Evolutionary conservation across 2,329 filamentous ascomycete genomes (phyloP).

Genomic region (Epichloe sylvatica): DNA sequence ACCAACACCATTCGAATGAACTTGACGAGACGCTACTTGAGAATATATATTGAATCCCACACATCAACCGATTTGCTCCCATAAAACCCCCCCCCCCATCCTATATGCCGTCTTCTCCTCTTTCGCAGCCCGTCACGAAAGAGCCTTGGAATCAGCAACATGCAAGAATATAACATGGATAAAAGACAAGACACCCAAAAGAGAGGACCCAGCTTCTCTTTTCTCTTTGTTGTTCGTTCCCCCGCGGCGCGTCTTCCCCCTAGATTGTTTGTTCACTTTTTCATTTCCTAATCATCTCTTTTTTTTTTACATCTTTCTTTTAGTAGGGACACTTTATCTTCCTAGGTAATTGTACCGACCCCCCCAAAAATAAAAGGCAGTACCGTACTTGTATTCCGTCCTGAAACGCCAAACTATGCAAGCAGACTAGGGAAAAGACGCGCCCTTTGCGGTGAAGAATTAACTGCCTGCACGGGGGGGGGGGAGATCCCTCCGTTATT

Average conservation of each 20-base stretch:
- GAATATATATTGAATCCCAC: background rate
- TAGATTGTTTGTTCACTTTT: background rate
- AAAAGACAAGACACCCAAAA: background rate
- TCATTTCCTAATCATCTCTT: background rate
- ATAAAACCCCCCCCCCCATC: background rate
- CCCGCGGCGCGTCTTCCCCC: background rate
- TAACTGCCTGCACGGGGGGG: background rate
- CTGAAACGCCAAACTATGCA: conserved; percentile 30
- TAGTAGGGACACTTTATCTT: background rate
- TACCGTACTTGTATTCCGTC: conserved; percentile 13
- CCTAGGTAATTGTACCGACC: background rate
- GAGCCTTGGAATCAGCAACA: background rate
- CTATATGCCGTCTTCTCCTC: background rate
- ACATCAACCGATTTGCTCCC: background rate
- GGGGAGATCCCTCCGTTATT: background rate
- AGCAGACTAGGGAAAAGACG: conserved; percentile 24
- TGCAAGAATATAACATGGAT: background rate
- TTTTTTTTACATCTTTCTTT: background rate
- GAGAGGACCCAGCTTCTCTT: background rate
- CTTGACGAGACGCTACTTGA: background rate
- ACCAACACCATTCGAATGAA: background rate
- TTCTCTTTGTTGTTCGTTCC: background rate
- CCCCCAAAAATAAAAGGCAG: background rate
- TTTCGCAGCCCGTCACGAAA: background rate
- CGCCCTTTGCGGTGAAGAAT: background rate